Evolutionary conservation across 2,329 filamentous ascomycete species (phyloP).

Genomic region (Penicillium sp.): DNA sequence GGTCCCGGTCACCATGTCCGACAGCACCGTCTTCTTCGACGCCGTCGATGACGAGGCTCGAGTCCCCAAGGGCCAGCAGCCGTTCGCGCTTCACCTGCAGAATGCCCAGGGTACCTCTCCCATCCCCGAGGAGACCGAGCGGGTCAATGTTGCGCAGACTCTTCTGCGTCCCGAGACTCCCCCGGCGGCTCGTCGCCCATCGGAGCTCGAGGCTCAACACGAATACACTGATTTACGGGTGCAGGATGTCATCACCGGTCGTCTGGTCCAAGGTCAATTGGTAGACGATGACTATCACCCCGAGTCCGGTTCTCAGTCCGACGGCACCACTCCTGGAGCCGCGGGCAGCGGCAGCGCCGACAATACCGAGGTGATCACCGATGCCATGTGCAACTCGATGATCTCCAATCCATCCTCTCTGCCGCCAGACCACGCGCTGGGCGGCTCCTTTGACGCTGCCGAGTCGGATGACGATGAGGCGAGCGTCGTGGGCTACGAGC

Average conservation of each 20-base stretch:
- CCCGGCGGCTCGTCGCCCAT: constrained; percentile 40
- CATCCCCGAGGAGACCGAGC: constrained; percentile 25
- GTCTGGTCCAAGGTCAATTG: constrained; percentile 89
- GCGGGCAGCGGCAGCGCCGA: constrained; percentile 45
- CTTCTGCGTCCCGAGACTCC: constrained; percentile 38
- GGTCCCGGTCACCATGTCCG: constrained; percentile 62
- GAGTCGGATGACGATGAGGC: constrained; percentile 87
- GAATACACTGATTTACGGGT: constrained; percentile 77
- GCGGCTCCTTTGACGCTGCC: constrained; percentile 80
- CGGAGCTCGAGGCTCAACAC: constrained; percentile 45
- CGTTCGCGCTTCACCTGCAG: constrained; percentile 29
- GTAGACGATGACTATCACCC: constrained; percentile 92
- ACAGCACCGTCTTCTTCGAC: constrained; percentile 75
- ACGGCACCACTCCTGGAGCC: constrained; percentile 50
- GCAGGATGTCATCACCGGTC: constrained; percentile 84
- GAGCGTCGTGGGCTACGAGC: constrained; percentile 57
- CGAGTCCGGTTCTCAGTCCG: constrained; percentile 60
- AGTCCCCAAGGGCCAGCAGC: constrained; percentile 25
- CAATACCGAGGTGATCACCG: constrained; percentile 58
- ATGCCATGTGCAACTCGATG: constrained; percentile 79
- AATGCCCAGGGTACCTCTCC: constrained; percentile 15
- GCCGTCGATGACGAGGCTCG: constrained; percentile 49
- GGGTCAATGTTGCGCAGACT: constrained; percentile 22
- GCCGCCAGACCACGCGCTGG: constrained; percentile 68
- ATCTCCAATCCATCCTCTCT: constrained; percentile 78